Evolutionary conservation across 2,329 filamentous ascomycete genomes (phyloP), one percentile per base, ranked within the genome.

Genomic region (Corynespora cassiicola): DNA sequence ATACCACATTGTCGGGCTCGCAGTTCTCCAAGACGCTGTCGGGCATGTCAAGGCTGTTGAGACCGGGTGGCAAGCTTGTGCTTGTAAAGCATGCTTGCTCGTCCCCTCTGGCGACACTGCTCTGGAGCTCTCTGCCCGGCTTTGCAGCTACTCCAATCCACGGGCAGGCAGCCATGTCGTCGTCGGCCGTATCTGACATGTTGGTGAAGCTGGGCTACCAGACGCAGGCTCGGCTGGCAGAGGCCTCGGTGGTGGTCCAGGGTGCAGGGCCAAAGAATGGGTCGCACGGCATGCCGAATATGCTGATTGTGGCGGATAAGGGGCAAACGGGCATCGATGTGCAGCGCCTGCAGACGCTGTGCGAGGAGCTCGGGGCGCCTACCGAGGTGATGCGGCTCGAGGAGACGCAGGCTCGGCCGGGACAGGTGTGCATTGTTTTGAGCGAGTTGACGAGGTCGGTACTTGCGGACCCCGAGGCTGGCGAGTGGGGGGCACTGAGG

Each of bases 61-160:
- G 16, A 12, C 25, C 25, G n/a, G 25, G 25, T 12, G 25, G 25
- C 25, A 27, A 15, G 25, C 25, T 27, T 15, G 25, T 27, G 25
- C 25, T 27, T 7, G n/a, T 27, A 7, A 27, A 27, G 11, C n/a
- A 27, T 27, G 25, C 7, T 11, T 6, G 7, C 7, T 15, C n/a
- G 6, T 27, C 25, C n/a, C 11, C 7, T 27, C 11, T 27, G 7
- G 25, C 25, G 7, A 27, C 25, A 12, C 6, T 27, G n/a, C 25
- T 27, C n/a, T 27, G 25, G 25, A 15, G 25, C 25, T 15, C 25
- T 15, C 6, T 27, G 25, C 25, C 25, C n/a, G 16, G 25, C 25
- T 27, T 27, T 27, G 11, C 16, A 11, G n/a, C 25, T 12, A 27
- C 11, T 15, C 25, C n/a, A 15, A 27, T 11, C n/a, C 11, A 27